phyloP scores from a whole-genome alignment of 192 early-diverging fungal species.

The Linnemannia schmuckeri region DNA sequence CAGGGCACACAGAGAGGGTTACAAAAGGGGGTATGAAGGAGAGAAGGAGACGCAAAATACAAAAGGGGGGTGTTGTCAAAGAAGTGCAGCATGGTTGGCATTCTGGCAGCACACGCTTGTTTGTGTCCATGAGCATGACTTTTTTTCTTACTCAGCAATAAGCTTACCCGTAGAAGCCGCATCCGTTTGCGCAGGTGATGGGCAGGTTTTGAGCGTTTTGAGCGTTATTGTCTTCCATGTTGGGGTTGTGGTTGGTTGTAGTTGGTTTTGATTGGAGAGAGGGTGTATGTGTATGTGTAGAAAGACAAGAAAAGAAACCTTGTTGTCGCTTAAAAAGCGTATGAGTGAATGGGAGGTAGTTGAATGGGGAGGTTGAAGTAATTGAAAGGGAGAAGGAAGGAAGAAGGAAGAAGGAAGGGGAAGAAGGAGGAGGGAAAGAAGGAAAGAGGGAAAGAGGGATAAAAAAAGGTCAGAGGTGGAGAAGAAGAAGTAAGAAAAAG shows the following conservation, averaged over 20 bases:
- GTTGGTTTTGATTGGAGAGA: not conserved
- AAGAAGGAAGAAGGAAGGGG: not conserved
- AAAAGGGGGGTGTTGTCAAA: not conserved
- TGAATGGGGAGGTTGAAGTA: not conserved
- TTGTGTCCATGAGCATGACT: not conserved
- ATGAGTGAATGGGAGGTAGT: not conserved
- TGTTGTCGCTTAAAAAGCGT: too few species aligned
- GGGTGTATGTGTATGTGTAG: not conserved
- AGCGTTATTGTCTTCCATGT: slow-evolving; percentile 79
- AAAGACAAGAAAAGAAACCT: not conserved
- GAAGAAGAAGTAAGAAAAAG: not conserved
- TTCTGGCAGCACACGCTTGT: not conserved
- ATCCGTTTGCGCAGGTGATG: slow-evolving; percentile 75
- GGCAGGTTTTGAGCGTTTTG: slow-evolving; percentile 68
- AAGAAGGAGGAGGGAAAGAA: not conserved
- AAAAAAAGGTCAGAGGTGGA: too few species aligned
- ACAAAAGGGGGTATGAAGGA: not conserved
- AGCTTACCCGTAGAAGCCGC: slow-evolving; percentile 78
- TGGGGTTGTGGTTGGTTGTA: not conserved
- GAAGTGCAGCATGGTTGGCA: too few species aligned
- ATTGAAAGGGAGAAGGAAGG: not conserved
- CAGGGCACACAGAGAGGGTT: not conserved
- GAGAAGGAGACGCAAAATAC: not conserved
- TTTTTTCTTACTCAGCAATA: not conserved
- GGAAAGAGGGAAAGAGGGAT: not conserved